Evolutionary conservation across 805 yeast genomes (phyloP), one percentile per base, ranked within the genome.

Genomic region (Hanseniaspora jakobsenii): DNA sequence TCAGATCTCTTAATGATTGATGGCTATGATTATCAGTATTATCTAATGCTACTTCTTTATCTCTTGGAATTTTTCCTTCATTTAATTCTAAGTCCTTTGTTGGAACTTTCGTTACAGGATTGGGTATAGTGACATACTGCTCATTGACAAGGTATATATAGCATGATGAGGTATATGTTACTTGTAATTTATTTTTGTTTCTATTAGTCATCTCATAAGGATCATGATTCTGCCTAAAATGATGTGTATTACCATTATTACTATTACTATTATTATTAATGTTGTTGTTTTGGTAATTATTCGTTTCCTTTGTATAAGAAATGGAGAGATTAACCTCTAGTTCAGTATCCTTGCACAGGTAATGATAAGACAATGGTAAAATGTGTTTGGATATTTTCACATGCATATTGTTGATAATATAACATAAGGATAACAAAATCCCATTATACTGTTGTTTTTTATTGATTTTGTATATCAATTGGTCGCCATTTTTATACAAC

Each of bases 111-210:
- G n/a, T n/a, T n/a, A n/a, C n/a, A n/a, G n/a, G n/a, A 12, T 34
- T 23, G 21, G 27, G 37, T 13, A 34, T 22, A 7, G 27, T n/a
- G 4, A 14, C 12, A n/a, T 34, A 37, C 16, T 42, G 46, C 5
- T 42, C 46, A 29, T 42, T 42, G 3, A 42, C 37, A 14, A 42
- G 21, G 13, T 42, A 42, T 21, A 42, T 42, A 18, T 28, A 42
- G 36, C 37, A 35, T 10, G 46, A 27, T 7, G 36, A 31, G n/a
- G 46, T 42, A 14, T 42, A 42, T 9, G 28, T 28, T 6, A 42
- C 17, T 6, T 29, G 18, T 12, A 34, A 10, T 4, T 29, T 34
- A 3, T 34, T 28, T 21, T 27, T 28, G 1, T 8, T 21, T 4
- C n/a, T 16, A 4, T 12, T 19, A 4, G 24, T 6, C 6, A 21